Percentiles rank a stretch among this genome's conserved stretches.
Evolutionary conservation across 2,329 filamentous ascomycete species (phyloP).

Genomic region (Fusarium sp.): DNA sequence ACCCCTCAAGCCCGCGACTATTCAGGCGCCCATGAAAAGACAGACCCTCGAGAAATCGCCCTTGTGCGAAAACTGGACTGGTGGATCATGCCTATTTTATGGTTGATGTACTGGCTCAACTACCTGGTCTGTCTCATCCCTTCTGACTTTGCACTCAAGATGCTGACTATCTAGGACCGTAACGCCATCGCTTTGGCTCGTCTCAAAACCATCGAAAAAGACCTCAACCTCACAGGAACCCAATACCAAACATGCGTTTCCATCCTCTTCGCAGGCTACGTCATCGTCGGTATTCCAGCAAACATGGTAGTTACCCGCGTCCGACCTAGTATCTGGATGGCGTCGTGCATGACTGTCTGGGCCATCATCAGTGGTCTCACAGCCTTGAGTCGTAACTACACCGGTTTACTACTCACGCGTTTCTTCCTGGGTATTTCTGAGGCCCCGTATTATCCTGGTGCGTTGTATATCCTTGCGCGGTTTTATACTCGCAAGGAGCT

Average conservation of each 20-base stretch:
- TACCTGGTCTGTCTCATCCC: conserved; percentile 42
- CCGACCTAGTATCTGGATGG: conserved; percentile 54
- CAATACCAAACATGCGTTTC: conserved; percentile 47
- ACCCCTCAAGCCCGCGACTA: conserved; percentile 20
- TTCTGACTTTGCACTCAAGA: accelerated
- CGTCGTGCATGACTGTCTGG: conserved; percentile 58
- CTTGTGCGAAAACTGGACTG: conserved; percentile 33
- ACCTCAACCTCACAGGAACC: conserved; percentile 37
- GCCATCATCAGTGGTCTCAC: conserved; percentile 59
- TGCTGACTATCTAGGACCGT: conserved; percentile 46
- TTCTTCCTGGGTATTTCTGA: conserved; percentile 56
- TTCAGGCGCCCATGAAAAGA: conserved; percentile 36
- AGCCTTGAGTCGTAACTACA: conserved; percentile 59
- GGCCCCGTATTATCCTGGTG: conserved; percentile 52
- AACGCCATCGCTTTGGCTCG: conserved; percentile 59
- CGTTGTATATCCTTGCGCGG: conserved; percentile 58
- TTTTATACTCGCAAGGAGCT: conserved; percentile 66
- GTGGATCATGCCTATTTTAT: conserved; percentile 47
- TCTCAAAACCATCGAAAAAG: conserved; percentile 45
- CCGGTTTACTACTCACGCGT: conserved; percentile 58
- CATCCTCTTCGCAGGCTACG: conserved; percentile 56
- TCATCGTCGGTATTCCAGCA: conserved; percentile 54
- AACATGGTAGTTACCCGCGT: conserved; percentile 58
- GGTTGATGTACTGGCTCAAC: conserved; percentile 54
- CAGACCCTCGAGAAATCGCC: conserved; percentile 32